phyloP scores from a whole-genome alignment of 2,329 filamentous ascomycete species.

The Corynespora cassiicola region DNA sequence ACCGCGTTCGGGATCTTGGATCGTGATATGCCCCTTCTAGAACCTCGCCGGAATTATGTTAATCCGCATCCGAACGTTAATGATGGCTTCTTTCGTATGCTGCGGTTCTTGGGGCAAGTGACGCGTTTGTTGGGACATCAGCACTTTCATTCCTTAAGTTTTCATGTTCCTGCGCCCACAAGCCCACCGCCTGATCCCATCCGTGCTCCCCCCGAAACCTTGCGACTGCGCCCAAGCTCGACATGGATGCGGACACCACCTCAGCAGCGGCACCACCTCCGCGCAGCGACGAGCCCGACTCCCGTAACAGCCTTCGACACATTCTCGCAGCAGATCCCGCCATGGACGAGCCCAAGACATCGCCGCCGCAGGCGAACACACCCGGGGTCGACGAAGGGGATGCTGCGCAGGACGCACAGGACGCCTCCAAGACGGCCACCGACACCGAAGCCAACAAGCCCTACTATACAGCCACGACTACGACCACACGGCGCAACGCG shows the following conservation, averaged over 20 bases:
- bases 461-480: constrained; percentile 57
- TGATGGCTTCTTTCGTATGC: too few relatives aligned
- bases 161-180: too few relatives aligned
- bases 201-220: too few relatives aligned
- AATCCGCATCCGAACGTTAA: too few relatives aligned
- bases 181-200: too few relatives aligned
- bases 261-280: constrained; percentile 21
- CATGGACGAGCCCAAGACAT: constrained; percentile 42
- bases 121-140: too few relatives aligned
- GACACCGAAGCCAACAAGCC: constrained; percentile 34
- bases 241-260: constrained; percentile 25
- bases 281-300: constrained; percentile 43
- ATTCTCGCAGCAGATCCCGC: constrained; percentile 43
- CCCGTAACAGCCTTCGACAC: constrained; percentile 47
- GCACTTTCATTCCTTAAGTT: too few relatives aligned
- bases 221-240: too few relatives aligned
- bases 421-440: constrained; percentile 31
- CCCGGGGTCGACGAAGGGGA: constrained; percentile 42
- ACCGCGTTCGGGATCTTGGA: too few relatives aligned
- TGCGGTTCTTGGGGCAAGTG: too few relatives aligned
- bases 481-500: constrained; percentile 65
- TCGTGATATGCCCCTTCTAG: too few relatives aligned
- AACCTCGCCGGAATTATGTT: too few relatives aligned
- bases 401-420: constrained; percentile 28
- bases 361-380: constrained; percentile 34